Evolutionary conservation across 192 early-diverging fungal species (phyloP).

Genomic region (Fimicolochytrium jonesii): DNA sequence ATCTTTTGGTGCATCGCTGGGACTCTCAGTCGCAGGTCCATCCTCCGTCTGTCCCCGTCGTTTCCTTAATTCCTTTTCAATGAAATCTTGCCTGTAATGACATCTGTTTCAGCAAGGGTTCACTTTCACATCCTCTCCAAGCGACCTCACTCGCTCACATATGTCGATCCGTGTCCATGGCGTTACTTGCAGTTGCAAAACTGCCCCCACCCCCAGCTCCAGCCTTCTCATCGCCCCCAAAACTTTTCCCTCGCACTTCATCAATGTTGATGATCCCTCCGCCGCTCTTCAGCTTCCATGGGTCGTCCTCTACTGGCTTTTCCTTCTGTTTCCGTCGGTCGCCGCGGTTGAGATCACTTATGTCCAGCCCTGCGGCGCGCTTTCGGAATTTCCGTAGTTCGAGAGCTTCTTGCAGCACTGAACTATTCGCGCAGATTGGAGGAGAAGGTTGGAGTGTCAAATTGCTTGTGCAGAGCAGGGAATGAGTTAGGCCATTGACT

Average conservation of each 20-base stretch:
- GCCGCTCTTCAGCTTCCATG: conserved; percentile 53
- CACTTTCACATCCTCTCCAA: neutral
- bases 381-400: conserved; percentile 58
- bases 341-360: conserved; percentile 51
- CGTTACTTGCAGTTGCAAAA: conserved; percentile 32
- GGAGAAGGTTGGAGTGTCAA: too few relatives aligned
- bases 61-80: conserved; percentile 72
- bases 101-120: neutral
- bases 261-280: conserved; percentile 54
- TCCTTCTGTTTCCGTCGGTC: conserved; percentile 48
- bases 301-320: conserved; percentile 39
- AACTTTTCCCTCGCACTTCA: conserved; percentile 26
- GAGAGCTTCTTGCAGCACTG: conserved; percentile 26
- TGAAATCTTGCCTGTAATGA: conserved; percentile 67
- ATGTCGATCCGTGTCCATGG: conserved; percentile 40
- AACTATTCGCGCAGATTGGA: conserved; percentile 14
- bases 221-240: conserved; percentile 7
- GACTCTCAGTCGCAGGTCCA: too few relatives aligned
- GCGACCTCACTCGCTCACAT: conserved; percentile 26
- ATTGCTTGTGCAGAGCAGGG: too few relatives aligned
- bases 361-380: conserved; percentile 53
- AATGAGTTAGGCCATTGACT: too few relatives aligned
- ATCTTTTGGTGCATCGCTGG: too few relatives aligned
- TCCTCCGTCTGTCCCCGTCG: conserved; percentile 40
- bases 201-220: conserved; percentile 6